These are phyloP conservation scores for Umbellularia californica DNA, from an alignment of 164 flowering plant genomes.

Conservation along the genomic window DNA sequence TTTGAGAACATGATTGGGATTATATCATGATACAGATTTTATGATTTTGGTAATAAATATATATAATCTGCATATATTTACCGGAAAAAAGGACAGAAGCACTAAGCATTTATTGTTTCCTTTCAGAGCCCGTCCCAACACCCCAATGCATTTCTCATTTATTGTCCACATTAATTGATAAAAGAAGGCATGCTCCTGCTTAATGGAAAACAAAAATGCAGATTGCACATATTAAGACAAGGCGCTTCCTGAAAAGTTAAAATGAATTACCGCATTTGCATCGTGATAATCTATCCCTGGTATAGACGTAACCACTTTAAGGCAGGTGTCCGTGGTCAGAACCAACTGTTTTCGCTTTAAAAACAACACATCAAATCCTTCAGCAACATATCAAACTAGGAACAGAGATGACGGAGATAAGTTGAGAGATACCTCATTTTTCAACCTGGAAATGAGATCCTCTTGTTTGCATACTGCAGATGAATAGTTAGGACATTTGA, in stretches of 20 bases:
- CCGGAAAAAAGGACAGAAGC: no score
- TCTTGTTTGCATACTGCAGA: slow-evolving; percentile 69
- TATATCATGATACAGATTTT: no score
- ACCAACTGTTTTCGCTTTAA: slow-evolving; percentile 62
- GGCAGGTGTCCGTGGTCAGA: slow-evolving; percentile 59
- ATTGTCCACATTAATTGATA: no score
- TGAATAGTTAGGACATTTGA: slow-evolving; percentile 1
- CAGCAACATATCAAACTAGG: slow-evolving; percentile 7
- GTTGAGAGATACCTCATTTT: slow-evolving; percentile 45
- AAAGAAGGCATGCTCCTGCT: neutral
- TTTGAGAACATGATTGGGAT: no score
- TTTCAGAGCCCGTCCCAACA: no score
- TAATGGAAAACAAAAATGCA: no score
- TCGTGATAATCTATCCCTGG: slow-evolving; percentile 82
- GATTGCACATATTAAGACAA: neutral
- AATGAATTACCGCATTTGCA: slow-evolving; percentile 63
- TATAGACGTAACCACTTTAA: slow-evolving; percentile 65
- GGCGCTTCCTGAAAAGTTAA: neutral
- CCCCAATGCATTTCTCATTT: no score
- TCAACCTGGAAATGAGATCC: slow-evolving; percentile 55
- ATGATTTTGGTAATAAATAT: no score
- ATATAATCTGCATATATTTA: no score
- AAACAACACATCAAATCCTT: slow-evolving; percentile 13
- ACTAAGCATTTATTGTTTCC: no score
- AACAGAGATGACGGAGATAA: neutral